Evolutionary conservation across 2,329 filamentous ascomycete species (phyloP).

Genomic region (Gyromitra esculenta): DNA sequence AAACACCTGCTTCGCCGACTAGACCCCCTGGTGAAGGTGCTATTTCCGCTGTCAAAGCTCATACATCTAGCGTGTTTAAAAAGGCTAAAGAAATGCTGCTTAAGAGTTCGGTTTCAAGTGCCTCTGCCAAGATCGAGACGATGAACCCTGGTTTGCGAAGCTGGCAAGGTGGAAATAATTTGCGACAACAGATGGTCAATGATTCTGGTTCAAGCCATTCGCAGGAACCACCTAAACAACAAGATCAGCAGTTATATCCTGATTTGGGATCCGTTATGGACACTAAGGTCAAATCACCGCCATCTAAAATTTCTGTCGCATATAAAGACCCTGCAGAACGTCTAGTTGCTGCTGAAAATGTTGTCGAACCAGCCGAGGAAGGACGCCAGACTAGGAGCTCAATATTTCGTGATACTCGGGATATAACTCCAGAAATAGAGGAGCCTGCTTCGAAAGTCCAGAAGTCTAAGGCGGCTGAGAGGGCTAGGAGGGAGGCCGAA

Average conservation of each 20-base stretch:
- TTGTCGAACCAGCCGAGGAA: conserved; percentile 26
- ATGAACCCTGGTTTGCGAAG: conserved; percentile 44
- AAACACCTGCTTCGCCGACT: conserved; percentile 30
- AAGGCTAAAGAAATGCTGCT: conserved; percentile 55
- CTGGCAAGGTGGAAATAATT: conserved; percentile 47
- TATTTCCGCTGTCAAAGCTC: conserved; percentile 51
- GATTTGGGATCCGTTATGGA: conserved; percentile 38
- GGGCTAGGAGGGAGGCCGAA: conserved; percentile 69
- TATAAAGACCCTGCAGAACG: conserved; percentile 4
- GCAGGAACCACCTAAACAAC: conserved; percentile 22
- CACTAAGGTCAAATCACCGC: not conserved
- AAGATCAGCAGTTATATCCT: conserved; percentile 50
- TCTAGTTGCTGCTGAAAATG: not conserved
- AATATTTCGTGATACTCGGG: conserved; percentile 38
- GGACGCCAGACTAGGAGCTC: conserved; percentile 36
- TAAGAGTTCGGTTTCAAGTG: conserved; percentile 50
- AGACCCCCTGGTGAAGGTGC: conserved; percentile 44
- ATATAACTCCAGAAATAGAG: conserved; percentile 18
- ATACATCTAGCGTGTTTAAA: conserved; percentile 51
- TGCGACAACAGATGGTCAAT: conserved; percentile 39
- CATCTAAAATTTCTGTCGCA: not conserved
- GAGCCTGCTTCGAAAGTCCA: conserved; percentile 29
- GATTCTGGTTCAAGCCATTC: conserved; percentile 5
- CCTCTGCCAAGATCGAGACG: conserved; percentile 50
- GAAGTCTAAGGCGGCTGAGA: conserved; percentile 68